These are phyloP conservation scores for Microcos paniculata DNA, from an alignment of 345 rosid species.

Conservation along the genomic window DNA sequence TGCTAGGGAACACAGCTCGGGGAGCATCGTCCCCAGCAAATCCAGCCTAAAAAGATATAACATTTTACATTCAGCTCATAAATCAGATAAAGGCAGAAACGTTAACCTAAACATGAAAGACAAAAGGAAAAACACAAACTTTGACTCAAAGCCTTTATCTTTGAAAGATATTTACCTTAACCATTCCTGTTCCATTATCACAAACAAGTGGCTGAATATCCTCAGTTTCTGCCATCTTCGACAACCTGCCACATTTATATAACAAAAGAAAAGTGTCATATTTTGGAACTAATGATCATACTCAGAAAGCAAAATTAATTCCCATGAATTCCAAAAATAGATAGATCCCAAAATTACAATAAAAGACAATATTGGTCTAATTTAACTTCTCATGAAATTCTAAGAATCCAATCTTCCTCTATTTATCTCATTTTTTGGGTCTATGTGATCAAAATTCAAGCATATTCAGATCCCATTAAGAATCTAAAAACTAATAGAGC, in stretches of 20 bases:
- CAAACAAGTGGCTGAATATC: constrained; percentile 72
- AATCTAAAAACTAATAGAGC: neutral
- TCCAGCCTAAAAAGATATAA: constrained; percentile 65
- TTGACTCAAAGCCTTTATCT: neutral
- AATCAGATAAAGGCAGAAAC: neutral
- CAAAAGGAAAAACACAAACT: neutral
- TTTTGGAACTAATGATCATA: neutral
- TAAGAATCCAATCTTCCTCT: neutral
- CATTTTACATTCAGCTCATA: neutral
- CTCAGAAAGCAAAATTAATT: neutral
- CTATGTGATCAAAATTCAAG: neutral
- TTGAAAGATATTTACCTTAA: constrained; percentile 60
- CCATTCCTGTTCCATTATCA: constrained; percentile 92
- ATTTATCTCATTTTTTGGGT: neutral
- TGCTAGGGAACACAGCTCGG: constrained; percentile 89
- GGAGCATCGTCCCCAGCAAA: constrained; percentile 97
- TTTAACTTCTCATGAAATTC: neutral
- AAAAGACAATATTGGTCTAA: neutral
- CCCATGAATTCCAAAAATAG: neutral
- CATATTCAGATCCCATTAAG: neutral
- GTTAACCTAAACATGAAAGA: neutral
- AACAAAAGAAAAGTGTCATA: neutral
- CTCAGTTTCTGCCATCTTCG: constrained; percentile 62
- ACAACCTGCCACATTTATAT: constrained; percentile 30
- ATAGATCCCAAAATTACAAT: neutral